Percentiles rank a stretch among this genome's conserved stretches.
Conservation (phyloP, 2,329 filamentous ascomycete genomes). For the Microsporum ferrugineum region DNA sequence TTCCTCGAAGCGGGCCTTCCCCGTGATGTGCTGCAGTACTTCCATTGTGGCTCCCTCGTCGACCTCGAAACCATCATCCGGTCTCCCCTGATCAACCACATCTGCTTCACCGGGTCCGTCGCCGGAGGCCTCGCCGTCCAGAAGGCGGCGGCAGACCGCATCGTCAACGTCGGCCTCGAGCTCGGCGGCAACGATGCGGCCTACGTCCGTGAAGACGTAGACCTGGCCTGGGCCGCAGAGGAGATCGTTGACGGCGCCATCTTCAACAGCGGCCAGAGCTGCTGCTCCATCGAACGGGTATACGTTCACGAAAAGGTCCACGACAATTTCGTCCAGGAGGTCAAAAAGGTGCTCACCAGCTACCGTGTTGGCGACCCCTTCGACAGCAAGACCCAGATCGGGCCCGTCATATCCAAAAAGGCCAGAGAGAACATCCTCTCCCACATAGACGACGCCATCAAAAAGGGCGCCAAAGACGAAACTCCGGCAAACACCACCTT, state of each 20-base stretch:
- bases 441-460: conserved; percentile 71
- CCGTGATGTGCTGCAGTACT: conserved; percentile 74
- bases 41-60: conserved; percentile 71
- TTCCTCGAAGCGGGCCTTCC: conserved; percentile 75
- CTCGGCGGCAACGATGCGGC: conserved; percentile 92
- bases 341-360: conserved; percentile 65
- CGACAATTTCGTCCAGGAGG: conserved; percentile 66
- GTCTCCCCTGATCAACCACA: conserved; percentile 61
- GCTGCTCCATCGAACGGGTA: conserved; percentile 82
- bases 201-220: conserved; percentile 75
- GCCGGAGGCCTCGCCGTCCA: conserved; percentile 78
- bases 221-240: conserved; percentile 79
- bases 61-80: conserved; percentile 69
- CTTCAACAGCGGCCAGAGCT: conserved; percentile 98
- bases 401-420: conserved; percentile 74
- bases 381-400: conserved; percentile 66
- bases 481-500: conserved; percentile 78
- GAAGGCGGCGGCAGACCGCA: conserved; percentile 67
- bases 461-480: conserved; percentile 70
- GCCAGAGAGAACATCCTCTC: conserved; percentile 64
- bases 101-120: conserved; percentile 92
- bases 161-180: conserved; percentile 79
- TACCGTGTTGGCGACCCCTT: conserved; percentile 86
- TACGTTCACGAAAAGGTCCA: conserved; percentile 82
- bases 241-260: conserved; percentile 93